Evolutionary conservation across 2,329 filamentous ascomycete species (phyloP), one percentile per base, ranked within the genome.

Genomic region (Dactylellina sp.): DNA sequence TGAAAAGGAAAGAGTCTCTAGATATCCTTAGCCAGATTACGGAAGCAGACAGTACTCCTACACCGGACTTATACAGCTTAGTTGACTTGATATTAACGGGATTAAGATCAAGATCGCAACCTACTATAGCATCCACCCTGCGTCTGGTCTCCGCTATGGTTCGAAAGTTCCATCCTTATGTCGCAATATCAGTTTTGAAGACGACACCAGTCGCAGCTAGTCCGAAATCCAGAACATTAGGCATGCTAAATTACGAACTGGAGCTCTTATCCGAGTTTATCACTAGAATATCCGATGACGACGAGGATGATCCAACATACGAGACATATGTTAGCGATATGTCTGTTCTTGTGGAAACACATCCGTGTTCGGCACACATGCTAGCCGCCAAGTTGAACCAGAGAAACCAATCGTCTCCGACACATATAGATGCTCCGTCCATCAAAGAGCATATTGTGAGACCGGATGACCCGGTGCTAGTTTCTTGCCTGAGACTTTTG

Each of bases 21-120:
- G 91, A 97, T 80, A 86, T 97, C 1, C 87, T 96, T 12, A 92
- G 88, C 35, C 89, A 92, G 81, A 87, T 93, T 80, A 89, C 91
- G 1, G 85, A 91, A 61, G 89, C 91, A 75, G 87, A 90, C 1
- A 91, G 95, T 63, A 84, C 87, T 12, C 86, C 91, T 7, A 95
- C 93, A 1, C 95, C 95, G 0, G 86, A 92, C 12, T 84, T 99
- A 0, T 99, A 97, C 83, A 98, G 96, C 79, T 84, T 99, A 7
- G 91, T 96, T 22, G 95, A 99, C 81, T 86, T 99, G 11, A 89
- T 97, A 28, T 85, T 96, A 1, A 91, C 93, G 37, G 96, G 93
- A 78, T 84, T 97, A 24, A 86, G 89, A 68, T 98, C 95, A 0
- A 85, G 86, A 47, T 97, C 95, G 78, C 87, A 91, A 59, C 93